A percentile compares a stretch with the other conserved stretches of the same genome.
These are phyloP conservation scores for Aspergillus affinis DNA, from an alignment of 495 filamentous ascomycete species.

Conservation along the genomic window DNA sequence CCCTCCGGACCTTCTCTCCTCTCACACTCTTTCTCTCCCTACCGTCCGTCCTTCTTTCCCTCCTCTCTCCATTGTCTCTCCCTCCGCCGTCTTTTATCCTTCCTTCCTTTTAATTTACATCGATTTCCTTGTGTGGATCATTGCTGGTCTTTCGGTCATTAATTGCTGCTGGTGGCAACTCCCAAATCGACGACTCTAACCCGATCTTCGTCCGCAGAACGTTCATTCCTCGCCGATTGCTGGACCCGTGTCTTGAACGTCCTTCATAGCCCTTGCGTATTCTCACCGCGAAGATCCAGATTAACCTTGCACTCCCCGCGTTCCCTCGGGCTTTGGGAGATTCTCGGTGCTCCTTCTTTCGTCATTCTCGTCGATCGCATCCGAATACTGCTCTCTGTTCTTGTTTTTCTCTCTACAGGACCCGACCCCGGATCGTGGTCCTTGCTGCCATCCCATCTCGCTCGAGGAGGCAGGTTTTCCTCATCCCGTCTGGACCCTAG, in stretches of 20 bases:
- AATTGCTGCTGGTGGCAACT: constrained; percentile 35
- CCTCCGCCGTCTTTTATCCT: neutral
- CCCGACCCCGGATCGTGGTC: constrained; percentile 21
- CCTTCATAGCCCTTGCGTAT: constrained; percentile 37
- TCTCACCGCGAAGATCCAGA: constrained; percentile 9
- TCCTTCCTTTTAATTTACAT: constrained; percentile 6
- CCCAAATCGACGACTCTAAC: constrained; percentile 13
- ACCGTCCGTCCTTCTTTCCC: constrained; percentile 22
- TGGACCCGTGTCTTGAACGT: constrained; percentile 17
- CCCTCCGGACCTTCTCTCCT: constrained; percentile 21
- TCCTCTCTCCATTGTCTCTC: constrained; percentile 27
- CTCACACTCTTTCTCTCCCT: constrained; percentile 16
- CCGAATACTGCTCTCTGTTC: constrained; percentile 3
- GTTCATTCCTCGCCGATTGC: constrained; percentile 23
- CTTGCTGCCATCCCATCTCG: constrained; percentile 35
- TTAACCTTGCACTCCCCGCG: constrained; percentile 12
- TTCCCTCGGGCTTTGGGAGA: neutral
- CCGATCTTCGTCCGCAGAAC: constrained; percentile 4
- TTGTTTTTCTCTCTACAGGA: constrained; percentile 3
- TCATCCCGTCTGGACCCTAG: constrained; percentile 14
- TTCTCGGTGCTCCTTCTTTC: constrained; percentile 18
- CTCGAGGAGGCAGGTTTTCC: constrained; percentile 19
- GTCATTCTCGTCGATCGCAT: constrained; percentile 15
- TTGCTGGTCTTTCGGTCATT: constrained; percentile 14
- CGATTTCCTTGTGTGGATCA: constrained; percentile 10